These are phyloP conservation scores for Colletotrichum cordylinicola DNA, from an alignment of 2,329 filamentous ascomycete genomes.

Conservation along the genomic window DNA sequence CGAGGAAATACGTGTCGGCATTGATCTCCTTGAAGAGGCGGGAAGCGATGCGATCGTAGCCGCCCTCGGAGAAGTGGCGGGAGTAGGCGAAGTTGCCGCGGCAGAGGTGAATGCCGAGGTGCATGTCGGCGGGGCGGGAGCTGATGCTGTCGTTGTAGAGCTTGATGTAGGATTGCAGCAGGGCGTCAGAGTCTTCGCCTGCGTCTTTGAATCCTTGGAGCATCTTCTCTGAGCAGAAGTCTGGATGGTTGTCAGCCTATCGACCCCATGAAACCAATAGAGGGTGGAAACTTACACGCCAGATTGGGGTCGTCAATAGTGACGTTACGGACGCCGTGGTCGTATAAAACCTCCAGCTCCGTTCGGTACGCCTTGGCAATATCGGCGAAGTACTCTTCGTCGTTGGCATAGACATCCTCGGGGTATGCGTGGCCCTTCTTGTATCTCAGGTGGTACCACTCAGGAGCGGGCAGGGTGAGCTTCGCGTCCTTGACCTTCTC, in stretches of 20 bases:
- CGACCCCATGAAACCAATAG: too few species aligned
- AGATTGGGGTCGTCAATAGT: slow-evolving; percentile 70
- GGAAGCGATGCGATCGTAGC: slow-evolving; percentile 66
- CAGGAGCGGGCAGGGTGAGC: slow-evolving; percentile 66
- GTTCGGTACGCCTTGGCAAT: slow-evolving; percentile 60
- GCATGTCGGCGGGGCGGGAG: slow-evolving; percentile 67
- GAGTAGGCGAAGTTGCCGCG: slow-evolving; percentile 66
- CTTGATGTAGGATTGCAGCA: slow-evolving; percentile 73
- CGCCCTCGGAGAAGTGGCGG: slow-evolving; percentile 68
- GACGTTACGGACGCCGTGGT: slow-evolving; percentile 59
- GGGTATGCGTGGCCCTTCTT: slow-evolving; percentile 62
- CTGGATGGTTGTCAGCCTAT: neutral
- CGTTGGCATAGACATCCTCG: slow-evolving; percentile 59
- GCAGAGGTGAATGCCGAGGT: slow-evolving; percentile 75
- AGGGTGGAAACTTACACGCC: slow-evolving; percentile 33
- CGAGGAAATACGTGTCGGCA: slow-evolving; percentile 67
- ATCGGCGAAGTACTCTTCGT: slow-evolving; percentile 63
- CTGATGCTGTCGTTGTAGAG: slow-evolving; percentile 75
- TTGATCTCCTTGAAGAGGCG: slow-evolving; percentile 65
- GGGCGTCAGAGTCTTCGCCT: slow-evolving; percentile 46
- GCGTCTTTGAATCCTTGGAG: slow-evolving; percentile 21
- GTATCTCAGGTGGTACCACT: slow-evolving; percentile 69
- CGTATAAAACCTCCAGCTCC: slow-evolving; percentile 60
- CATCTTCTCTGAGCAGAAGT: slow-evolving; percentile 70
- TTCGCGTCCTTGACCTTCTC: slow-evolving; percentile 69